A percentile compares a stretch with the other conserved stretches of the same genome.
Conservation (phyloP, 768 basidiomycete species). For the Naganishia onofrii region DNA sequence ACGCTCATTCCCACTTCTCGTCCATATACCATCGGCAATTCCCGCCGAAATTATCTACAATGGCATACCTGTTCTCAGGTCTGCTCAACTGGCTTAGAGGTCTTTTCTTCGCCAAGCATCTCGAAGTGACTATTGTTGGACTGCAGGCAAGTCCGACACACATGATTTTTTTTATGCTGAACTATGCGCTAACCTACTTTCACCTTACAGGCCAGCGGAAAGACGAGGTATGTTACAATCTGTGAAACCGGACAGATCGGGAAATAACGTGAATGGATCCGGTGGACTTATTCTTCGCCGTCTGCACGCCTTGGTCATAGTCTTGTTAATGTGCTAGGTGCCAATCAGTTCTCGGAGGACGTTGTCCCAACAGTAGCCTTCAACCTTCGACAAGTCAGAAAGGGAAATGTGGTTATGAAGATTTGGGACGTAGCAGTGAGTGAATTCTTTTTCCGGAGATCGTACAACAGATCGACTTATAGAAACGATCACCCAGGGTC, state of each 20-base stretch:
- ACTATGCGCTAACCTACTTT: neutral
- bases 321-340: slow-evolving; percentile 81
- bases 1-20: neutral
- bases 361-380: slow-evolving; percentile 95
- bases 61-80: slow-evolving; percentile 59
- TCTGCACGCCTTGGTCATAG: slow-evolving; percentile 23
- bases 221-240: slow-evolving; percentile 64
- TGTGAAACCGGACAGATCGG: neutral
- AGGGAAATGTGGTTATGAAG: slow-evolving; percentile 85
- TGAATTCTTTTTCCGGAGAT: neutral
- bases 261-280: neutral
- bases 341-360: slow-evolving; percentile 83
- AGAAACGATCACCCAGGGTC: slow-evolving; percentile 57
- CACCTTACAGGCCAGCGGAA: slow-evolving; percentile 73
- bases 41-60: slow-evolving; percentile 28
- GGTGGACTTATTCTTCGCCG: neutral
- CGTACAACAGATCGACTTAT: neutral
- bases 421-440: slow-evolving; percentile 92
- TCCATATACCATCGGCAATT: neutral
- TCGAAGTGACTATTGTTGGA: slow-evolving; percentile 88
- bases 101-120: slow-evolving; percentile 80
- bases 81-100: slow-evolving; percentile 63
- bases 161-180: no score
- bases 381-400: slow-evolving; percentile 81
- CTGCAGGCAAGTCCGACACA: slow-evolving; percentile 69